Percentiles rank a stretch among this genome's conserved stretches.
Evolutionary conservation across 2,329 filamentous ascomycete species (phyloP).

Genomic region (Ceratocystis huliohia): DNA sequence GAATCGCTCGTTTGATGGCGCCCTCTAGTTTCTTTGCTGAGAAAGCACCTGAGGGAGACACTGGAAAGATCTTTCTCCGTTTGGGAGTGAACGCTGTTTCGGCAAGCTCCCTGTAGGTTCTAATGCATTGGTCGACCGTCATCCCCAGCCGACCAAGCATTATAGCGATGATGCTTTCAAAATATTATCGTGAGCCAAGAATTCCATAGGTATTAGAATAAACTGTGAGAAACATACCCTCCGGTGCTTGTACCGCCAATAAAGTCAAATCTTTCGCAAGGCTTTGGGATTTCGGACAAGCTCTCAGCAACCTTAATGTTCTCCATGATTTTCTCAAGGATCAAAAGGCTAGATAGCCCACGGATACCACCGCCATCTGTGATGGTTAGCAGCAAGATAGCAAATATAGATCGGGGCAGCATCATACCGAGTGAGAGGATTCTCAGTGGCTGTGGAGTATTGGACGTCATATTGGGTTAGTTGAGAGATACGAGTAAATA

Average conservation of each 20-base stretch:
- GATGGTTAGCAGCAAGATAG: too few species aligned
- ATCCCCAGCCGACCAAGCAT: neutral
- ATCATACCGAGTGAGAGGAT: too few species aligned
- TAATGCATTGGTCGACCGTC: neutral
- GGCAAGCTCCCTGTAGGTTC: neutral
- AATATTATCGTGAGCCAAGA: too few species aligned
- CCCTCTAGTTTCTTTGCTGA: neutral
- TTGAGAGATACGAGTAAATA: too few species aligned
- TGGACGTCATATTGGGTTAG: too few species aligned
- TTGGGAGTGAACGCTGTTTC: neutral
- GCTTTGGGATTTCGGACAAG: slow-evolving; percentile 22
- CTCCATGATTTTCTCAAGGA: slow-evolving; percentile 25
- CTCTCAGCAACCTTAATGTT: slow-evolving; percentile 20
- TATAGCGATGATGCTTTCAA: neutral
- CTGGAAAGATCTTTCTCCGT: neutral
- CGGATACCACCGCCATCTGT: slow-evolving; percentile 25
- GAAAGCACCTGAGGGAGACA: neutral
- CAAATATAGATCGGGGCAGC: too few species aligned
- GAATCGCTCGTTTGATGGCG: neutral
- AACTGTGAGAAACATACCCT: slow-evolving; percentile 21
- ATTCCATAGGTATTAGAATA: neutral
- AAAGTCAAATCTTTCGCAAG: slow-evolving; percentile 26
- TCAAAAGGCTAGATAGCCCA: slow-evolving; percentile 25
- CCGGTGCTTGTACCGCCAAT: slow-evolving; percentile 27
- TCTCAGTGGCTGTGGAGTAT: too few species aligned